Percentiles rank a stretch among this genome's conserved stretches.
Evolutionary conservation across 2,329 filamentous ascomycete genomes (phyloP).

Genomic region (Acarospora socialis): DNA sequence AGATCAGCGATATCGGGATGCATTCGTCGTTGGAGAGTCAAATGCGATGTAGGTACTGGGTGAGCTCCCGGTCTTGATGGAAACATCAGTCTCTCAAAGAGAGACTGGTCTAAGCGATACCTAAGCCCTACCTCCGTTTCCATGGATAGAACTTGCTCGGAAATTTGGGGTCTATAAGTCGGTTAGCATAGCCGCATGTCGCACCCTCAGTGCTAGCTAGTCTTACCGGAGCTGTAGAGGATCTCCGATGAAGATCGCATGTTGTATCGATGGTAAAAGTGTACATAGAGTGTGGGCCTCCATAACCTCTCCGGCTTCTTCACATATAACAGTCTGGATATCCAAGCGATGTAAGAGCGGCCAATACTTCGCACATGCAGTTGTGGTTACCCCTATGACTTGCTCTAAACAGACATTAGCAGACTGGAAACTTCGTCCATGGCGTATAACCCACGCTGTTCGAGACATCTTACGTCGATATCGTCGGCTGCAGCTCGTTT

Average conservation of each 20-base stretch:
- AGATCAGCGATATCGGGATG: slow-evolving; percentile 20
- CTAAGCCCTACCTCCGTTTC: slow-evolving; percentile 33
- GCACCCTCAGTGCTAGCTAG: slow-evolving; percentile 44
- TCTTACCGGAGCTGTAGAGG: slow-evolving; percentile 47
- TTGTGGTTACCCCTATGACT: slow-evolving; percentile 21
- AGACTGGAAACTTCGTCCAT: too few species aligned
- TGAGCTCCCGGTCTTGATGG: slow-evolving; percentile 10
- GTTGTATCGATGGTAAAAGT: slow-evolving; percentile 44
- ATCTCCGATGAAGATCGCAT: slow-evolving; percentile 50
- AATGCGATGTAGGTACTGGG: slow-evolving; percentile 14
- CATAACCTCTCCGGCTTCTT: slow-evolving; percentile 13
- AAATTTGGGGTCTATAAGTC: slow-evolving; percentile 15
- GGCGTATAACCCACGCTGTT: slow-evolving; percentile 9
- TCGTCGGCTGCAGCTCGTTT: slow-evolving; percentile 4
- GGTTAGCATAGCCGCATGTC: slow-evolving; percentile 25
- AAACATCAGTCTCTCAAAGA: slow-evolving; percentile 44
- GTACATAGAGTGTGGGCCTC: slow-evolving; percentile 34
- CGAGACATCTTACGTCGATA: slow-evolving; percentile 15
- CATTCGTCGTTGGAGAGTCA: slow-evolving; percentile 21
- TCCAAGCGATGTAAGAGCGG: slow-evolving; percentile 11
- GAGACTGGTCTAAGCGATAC: slow-evolving; percentile 43
- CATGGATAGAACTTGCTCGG: slow-evolving; percentile 33
- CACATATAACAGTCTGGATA: slow-evolving; percentile 10
- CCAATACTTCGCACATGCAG: slow-evolving; percentile 18
- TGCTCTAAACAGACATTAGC: slow-evolving; percentile 14